Conservation (phyloP, 2,329 filamentous ascomycete genomes). For the Colletotrichum sp. region DNA sequence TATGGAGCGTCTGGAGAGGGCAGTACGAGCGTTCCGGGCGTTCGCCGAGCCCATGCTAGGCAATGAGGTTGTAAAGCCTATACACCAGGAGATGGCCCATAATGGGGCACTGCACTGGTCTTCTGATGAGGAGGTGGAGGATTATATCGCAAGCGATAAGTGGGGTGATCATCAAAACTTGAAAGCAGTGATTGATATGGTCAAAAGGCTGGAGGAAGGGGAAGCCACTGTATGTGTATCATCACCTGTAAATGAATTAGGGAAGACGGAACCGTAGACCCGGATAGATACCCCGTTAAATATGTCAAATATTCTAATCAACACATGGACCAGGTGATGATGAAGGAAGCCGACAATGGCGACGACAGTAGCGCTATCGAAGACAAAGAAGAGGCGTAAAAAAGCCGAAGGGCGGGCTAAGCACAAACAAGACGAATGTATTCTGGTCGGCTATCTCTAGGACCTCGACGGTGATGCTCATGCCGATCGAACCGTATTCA, state of each 20-base stretch:
- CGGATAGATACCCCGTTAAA: background rate
- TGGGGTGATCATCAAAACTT: slow-evolving; percentile 11
- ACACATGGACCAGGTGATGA: background rate
- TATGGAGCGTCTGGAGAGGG: slow-evolving; percentile 32
- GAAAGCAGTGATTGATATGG: background rate
- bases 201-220: background rate
- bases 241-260: background rate
- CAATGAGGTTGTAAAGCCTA: slow-evolving; percentile 29
- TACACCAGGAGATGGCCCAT: slow-evolving; percentile 20
- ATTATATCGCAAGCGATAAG: slow-evolving; percentile 31
- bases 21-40: slow-evolving; percentile 52
- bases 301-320: background rate
- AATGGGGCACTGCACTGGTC: slow-evolving; percentile 39
- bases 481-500: background rate
- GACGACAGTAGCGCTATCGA: background rate
- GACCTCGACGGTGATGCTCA: background rate
- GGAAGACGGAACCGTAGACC: background rate
- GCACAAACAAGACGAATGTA: background rate
- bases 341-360: background rate
- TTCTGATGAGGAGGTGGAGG: slow-evolving; percentile 35
- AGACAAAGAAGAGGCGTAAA: background rate
- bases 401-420: background rate
- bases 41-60: slow-evolving; percentile 51
- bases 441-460: background rate
- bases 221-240: background rate